phyloP scores from a whole-genome alignment of 2,329 filamentous ascomycete species.

The Lachnellula arida region DNA sequence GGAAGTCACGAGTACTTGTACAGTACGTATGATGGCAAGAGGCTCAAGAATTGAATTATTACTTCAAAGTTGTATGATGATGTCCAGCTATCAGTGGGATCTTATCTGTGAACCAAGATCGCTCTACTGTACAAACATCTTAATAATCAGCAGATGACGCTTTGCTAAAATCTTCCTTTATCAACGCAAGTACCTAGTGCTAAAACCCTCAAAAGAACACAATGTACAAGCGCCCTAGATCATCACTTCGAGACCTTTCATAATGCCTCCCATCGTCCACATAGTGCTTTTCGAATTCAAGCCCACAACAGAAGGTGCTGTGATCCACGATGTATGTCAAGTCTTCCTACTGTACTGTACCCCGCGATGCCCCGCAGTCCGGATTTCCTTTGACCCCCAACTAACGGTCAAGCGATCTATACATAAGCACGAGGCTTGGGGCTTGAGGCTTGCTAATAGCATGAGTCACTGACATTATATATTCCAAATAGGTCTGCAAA shows the following conservation, averaged over 20 bases:
- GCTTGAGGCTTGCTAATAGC: neutral
- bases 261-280: constrained; percentile 58
- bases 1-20: too few relatives aligned
- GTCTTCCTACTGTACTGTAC: neutral
- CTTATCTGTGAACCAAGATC: neutral
- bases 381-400: neutral
- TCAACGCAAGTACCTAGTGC: neutral
- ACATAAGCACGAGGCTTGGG: too few relatives aligned
- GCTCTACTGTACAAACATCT: neutral
- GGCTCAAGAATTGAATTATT: too few relatives aligned
- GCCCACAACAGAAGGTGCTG: constrained; percentile 40
- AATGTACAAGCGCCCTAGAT: neutral
- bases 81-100: too few relatives aligned
- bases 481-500: constrained; percentile 43
- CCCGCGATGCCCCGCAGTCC: neutral
- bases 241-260: constrained; percentile 1
- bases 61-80: too few relatives aligned
- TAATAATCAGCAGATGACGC: neutral
- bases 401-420: neutral
- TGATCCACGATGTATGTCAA: constrained; percentile 50
- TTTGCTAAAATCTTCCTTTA: neutral
- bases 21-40: too few relatives aligned
- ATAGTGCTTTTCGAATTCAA: constrained; percentile 66
- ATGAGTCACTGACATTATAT: neutral
- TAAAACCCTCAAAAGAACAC: neutral